Base-by-base conservation (phyloP, 768 basidiomycete species). In the Mycena capillaripes region DNA sequence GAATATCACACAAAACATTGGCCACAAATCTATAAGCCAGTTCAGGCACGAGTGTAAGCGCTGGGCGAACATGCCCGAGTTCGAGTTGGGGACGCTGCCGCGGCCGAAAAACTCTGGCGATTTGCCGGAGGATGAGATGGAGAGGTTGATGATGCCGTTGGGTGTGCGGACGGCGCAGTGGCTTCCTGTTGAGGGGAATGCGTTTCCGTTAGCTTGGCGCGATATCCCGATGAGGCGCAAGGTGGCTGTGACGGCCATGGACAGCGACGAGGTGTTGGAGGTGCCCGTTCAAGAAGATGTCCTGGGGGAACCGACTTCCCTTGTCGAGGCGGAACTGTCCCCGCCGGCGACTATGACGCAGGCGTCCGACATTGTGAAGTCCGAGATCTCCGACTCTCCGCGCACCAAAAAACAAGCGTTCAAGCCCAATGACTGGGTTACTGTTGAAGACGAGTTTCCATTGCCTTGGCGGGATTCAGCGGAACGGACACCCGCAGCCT, bases 1-100 rank as follows among this genome's bases (percentile, higher is more conserved):
- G 77, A 78, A 78, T 38, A 30, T 78, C 7, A 72, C 78, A 9
- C 36, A 7, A 25, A 65, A 52, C 38, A 56, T 78, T 27, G 25
- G 36, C 21, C 21, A 27, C 10, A 17, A 12, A 0, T 42, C 23
- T 34, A 5, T 76, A 5, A 4, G 1, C 10, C 59, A 36, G 6
- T 76, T 76, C 62, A 36, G 40, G 46, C 2, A 46, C 16, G 42
- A 55, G 21, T 76, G 76, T 48, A 30, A 23, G 19, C 23, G 46
- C 6, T 56, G 19, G 5, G 59, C 67, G 23, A 30, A 21, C 7
- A 52, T 27, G 40, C 38, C 61, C 6, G 66, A 57, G 11, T 69
- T 65, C 44, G 66, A 59, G 48, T 19, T 8, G 27, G 71, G 64
- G 19, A 1, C 8, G 17, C 25, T 75, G 30, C 66, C 67, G 12